Percentiles rank a stretch among this genome's conserved stretches.
Evolutionary conservation across 257 asterid species (phyloP).

Genomic region (Orobanche coerulescens): DNA sequence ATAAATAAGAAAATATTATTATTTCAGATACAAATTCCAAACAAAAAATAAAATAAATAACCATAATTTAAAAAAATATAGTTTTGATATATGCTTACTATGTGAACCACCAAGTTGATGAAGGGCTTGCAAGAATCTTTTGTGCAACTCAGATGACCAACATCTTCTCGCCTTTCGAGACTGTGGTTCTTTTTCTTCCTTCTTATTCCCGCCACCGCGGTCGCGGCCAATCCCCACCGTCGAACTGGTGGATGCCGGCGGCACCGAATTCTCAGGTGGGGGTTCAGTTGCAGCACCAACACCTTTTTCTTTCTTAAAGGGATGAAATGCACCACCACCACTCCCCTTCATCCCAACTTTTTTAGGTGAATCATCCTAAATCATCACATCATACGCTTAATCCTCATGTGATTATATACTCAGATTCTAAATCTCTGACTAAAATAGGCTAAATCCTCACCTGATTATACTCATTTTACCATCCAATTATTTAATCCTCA

Average conservation of each 20-base stretch:
- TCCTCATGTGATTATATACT: too few relatives aligned
- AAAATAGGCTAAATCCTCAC: background rate
- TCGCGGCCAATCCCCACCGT: constrained; percentile 43
- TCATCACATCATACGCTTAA: too few relatives aligned
- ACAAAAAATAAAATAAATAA: background rate
- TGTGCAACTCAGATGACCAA: constrained; percentile 74
- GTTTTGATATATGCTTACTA: constrained; percentile 26
- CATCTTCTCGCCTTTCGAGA: constrained; percentile 63
- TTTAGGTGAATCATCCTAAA: constrained; percentile 32
- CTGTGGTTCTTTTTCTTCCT: constrained; percentile 37
- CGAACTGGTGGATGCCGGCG: constrained; percentile 42
- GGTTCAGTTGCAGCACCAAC: constrained; percentile 1
- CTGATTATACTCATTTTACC: too few relatives aligned
- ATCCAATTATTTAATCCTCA: too few relatives aligned
- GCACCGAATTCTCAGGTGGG: constrained; percentile 12
- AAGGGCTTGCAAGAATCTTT: constrained; percentile 57
- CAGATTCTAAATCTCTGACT: constrained; percentile 18
- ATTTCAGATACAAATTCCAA: background rate
- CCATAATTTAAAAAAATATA: background rate
- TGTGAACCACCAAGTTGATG: constrained; percentile 84
- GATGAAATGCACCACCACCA: constrained; percentile 48
- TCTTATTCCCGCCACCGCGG: constrained; percentile 31
- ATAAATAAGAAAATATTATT: background rate
- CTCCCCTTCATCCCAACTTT: constrained; percentile 39
- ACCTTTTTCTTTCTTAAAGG: constrained; percentile 45